A percentile compares a stretch with the other conserved stretches of the same genome.
phyloP scores from a whole-genome alignment of 441 rosid species.

The Cnidoscolus chayamansa region DNA sequence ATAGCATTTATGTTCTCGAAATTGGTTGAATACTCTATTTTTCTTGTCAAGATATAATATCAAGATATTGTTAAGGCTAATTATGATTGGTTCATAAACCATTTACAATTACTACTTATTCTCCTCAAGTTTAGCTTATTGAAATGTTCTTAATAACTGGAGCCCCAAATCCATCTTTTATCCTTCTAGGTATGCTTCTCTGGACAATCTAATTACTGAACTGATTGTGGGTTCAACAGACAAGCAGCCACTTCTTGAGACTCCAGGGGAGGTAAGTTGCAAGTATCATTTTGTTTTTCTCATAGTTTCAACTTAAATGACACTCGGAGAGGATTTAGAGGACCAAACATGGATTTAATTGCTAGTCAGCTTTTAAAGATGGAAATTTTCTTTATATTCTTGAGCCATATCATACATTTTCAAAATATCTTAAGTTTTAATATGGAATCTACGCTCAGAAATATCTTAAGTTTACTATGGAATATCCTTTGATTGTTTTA shows the following conservation, averaged over 20 bases:
- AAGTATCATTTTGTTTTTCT: conserved; percentile 4
- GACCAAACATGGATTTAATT: not conserved
- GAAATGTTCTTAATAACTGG: conserved; percentile 5
- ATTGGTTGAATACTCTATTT: not conserved
- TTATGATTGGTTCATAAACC: conserved; percentile 12
- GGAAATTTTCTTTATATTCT: not conserved
- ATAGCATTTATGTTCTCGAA: not conserved
- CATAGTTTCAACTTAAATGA: not conserved
- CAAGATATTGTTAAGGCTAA: conserved; percentile 2
- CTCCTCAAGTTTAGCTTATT: conserved; percentile 8
- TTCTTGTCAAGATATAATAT: not conserved
- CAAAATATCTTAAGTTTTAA: not conserved
- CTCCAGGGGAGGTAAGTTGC: conserved; percentile 72
- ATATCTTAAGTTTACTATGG: no score
- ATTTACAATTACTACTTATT: conserved; percentile 5
- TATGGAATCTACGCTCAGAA: not conserved
- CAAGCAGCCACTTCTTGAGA: conserved; percentile 81
- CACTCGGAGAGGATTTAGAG: not conserved
- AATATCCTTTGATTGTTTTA: not conserved
- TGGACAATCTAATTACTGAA: conserved; percentile 52
- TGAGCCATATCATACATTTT: not conserved
- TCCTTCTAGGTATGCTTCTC: conserved; percentile 50
- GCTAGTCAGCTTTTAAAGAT: not conserved
- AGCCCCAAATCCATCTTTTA: conserved; percentile 7
- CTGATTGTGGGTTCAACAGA: conserved; percentile 70